These are phyloP conservation scores for Scedosporium minutisporum DNA, from an alignment of 2,329 filamentous ascomycete species.

Conservation along the genomic window DNA sequence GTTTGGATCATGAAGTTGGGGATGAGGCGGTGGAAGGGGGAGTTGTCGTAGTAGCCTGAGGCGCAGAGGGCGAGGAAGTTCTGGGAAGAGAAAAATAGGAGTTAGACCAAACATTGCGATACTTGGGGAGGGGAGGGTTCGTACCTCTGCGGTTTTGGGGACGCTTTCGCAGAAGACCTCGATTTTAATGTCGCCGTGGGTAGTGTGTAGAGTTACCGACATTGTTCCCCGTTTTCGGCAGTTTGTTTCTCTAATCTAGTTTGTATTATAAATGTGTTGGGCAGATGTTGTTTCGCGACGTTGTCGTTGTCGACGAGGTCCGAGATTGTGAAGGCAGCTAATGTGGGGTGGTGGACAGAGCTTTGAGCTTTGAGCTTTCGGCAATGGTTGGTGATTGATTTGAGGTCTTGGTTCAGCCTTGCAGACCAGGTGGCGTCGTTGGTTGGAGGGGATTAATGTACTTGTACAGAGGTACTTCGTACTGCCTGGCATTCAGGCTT, in stretches of 20 bases:
- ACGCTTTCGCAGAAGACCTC: slow-evolving; percentile 94
- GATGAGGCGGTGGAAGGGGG: slow-evolving; percentile 72
- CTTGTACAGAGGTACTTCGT: no score
- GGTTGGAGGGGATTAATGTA: not conserved
- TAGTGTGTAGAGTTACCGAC: slow-evolving; percentile 75
- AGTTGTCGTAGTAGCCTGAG: slow-evolving; percentile 64
- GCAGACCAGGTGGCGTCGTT: not conserved
- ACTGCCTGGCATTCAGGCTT: no score
- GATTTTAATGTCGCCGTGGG: slow-evolving; percentile 81
- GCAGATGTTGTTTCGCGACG: not conserved
- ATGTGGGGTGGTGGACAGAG: no score
- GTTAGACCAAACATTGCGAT: not conserved
- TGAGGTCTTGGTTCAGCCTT: not conserved
- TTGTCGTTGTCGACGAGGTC: not conserved
- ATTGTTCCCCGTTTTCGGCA: slow-evolving; percentile 24
- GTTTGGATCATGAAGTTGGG: slow-evolving; percentile 74
- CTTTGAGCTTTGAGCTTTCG: no score
- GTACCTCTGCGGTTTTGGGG: slow-evolving; percentile 79
- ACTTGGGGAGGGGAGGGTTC: slow-evolving; percentile 11
- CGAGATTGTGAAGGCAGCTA: not conserved
- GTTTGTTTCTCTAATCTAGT: not conserved
- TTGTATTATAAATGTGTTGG: not conserved
- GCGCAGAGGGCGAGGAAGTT: slow-evolving; percentile 85
- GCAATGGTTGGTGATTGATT: no score
- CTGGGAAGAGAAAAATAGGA: slow-evolving; percentile 25